phyloP scores from a whole-genome alignment of 2,329 filamentous ascomycete species.

The Colletotrichum phormii region DNA sequence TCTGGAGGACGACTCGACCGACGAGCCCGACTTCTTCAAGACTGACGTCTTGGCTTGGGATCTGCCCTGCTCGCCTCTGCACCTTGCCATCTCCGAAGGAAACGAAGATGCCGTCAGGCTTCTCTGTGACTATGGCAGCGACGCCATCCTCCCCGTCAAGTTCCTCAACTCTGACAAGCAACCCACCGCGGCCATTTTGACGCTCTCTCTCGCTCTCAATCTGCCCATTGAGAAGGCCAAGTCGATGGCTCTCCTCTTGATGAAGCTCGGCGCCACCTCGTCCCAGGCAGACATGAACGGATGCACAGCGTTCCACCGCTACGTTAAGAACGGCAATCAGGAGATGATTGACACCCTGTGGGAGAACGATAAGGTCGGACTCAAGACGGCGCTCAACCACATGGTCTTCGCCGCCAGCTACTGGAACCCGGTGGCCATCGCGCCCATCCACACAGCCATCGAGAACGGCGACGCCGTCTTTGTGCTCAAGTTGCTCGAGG shows the following conservation, averaged over 20 bases:
- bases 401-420: constrained; percentile 55
- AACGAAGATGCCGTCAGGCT: constrained; percentile 76
- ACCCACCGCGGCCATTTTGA: constrained; percentile 72
- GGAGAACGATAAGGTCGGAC: constrained; percentile 69
- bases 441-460: constrained; percentile 71
- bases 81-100: constrained; percentile 81
- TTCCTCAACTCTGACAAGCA: constrained; percentile 61
- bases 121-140: constrained; percentile 81
- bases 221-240: constrained; percentile 73
- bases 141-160: constrained; percentile 81
- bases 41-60: constrained; percentile 87
- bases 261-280: constrained; percentile 78
- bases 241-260: constrained; percentile 72
- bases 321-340: constrained; percentile 62
- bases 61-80: constrained; percentile 76
- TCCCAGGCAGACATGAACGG: constrained; percentile 77
- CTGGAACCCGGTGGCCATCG: constrained; percentile 51
- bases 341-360: constrained; percentile 62
- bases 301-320: constrained; percentile 74
- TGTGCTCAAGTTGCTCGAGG: constrained; percentile 70
- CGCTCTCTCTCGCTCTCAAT: constrained; percentile 74
- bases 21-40: constrained; percentile 84
- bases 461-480: constrained; percentile 61
- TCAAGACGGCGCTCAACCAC: constrained; percentile 75
- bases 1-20: constrained; percentile 61